A percentile compares a stretch with the other conserved stretches of the same genome.
Evolutionary conservation across 176 grass and related monocot species (phyloP).

Genomic region (Neostapfia colusana): DNA sequence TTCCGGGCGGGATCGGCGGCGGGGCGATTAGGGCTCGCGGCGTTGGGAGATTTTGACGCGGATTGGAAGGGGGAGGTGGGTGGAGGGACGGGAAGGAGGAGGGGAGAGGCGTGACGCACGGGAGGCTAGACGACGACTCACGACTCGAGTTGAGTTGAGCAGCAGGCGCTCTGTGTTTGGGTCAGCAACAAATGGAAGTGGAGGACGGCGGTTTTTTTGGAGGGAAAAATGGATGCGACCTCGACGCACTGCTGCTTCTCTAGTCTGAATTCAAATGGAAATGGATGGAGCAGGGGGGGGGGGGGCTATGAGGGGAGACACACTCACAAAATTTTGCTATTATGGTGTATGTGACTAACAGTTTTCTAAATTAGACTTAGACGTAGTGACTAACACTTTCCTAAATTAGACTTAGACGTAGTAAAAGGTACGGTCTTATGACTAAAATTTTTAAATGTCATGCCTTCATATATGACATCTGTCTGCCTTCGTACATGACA

Average conservation of each 20-base stretch:
- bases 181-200: not conserved
- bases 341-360: no score
- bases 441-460: no score
- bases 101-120: not conserved
- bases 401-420: no score
- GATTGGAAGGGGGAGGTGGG: not conserved
- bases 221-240: not conserved
- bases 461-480: no score
- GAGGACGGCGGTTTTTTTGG: not conserved
- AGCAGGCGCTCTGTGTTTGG: no score
- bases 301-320: no score
- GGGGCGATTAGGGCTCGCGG: slow-evolving; percentile 2
- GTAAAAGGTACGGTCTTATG: no score
- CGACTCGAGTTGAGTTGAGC: not conserved
- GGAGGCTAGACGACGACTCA: no score
- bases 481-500: no score
- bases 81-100: not conserved
- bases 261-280: slow-evolving; percentile 30
- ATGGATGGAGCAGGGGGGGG: not conserved
- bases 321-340: no score
- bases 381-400: no score
- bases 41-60: not conserved
- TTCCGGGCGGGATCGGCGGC: slow-evolving; percentile 38
- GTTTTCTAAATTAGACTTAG: no score
- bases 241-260: not conserved